Base-by-base conservation (phyloP, 768 basidiomycete species). In the Leccinum variicolor region DNA sequence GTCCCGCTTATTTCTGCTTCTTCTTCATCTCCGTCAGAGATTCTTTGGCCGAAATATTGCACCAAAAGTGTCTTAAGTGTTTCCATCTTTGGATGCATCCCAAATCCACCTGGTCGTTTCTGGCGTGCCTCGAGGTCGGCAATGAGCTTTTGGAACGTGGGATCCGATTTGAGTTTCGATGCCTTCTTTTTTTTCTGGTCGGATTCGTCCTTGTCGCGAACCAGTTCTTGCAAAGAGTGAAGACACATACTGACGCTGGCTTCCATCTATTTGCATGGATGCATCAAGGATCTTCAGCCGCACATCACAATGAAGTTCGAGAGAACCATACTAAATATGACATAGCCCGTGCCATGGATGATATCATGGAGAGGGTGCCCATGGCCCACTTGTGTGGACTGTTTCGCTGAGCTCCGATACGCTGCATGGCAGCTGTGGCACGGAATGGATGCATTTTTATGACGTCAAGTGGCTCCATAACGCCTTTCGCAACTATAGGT, bases 61-160 rank as follows among this genome's bases (percentile, higher is more conserved):
- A 95, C 73, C 6, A 93, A 75, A 28, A 98, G 76, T 3, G 77
- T 75, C 56, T 85, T 85, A 11, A 96, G 79, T 57, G 81, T 86
- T 49, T 93, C 92, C 85, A 98, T 89, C 77, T 99, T 99, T 4
- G 96, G 96, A 73, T 99, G 96, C 53, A 81, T 69, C 1, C 78
- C 70, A 65, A 87, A 85, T 4, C 85, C 86, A 5, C 62, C 65
- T 10, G 66, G 61, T 9, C 73, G 70, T 26, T 73, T 75, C 53
- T 75, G 75, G 66, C 85, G 82, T n/a, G 66, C 66, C 53, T 90
- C 84, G 17, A 95, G 77, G 67, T 91, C 88, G 34, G 75, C 69
- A 62, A 94, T 78, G 26, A 94, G 73, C 28, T 79, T 80, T 63
- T 84, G 81, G 61, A 91, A 92, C 39, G 79, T 75, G 0, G 81